Evolutionary conservation across 2,329 filamentous ascomycete species (phyloP).

Genomic region (Cryphonectria nitschkei): DNA sequence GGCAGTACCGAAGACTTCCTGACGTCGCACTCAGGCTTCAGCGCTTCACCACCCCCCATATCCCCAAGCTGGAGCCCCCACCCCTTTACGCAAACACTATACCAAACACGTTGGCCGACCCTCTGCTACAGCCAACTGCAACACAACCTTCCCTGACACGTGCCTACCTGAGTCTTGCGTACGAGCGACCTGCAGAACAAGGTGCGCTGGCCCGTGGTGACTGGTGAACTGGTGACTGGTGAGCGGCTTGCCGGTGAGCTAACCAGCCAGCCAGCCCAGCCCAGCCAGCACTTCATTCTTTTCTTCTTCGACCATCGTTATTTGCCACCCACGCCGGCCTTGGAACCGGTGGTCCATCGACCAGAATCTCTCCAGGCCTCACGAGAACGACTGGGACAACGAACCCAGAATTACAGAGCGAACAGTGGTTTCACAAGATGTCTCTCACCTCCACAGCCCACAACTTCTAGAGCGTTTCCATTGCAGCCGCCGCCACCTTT

Average conservation of each 20-base stretch:
- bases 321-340: neutral
- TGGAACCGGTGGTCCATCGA: neutral
- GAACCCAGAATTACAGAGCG: neutral
- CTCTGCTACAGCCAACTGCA: constrained; percentile 1
- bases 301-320: neutral
- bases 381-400: neutral
- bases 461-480: constrained; percentile 20
- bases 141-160: neutral
- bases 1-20: neutral
- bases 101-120: constrained; percentile 3
- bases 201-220: constrained; percentile 3
- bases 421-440: constrained; percentile 24
- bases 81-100: constrained; percentile 13
- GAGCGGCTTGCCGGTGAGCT: neutral
- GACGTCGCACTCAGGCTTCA: neutral
- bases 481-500: constrained; percentile 14
- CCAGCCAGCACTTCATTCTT: neutral
- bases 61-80: neutral
- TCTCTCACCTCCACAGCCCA: constrained; percentile 19
- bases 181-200: constrained; percentile 4
- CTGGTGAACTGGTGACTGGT: neutral
- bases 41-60: neutral
- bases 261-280: neutral
- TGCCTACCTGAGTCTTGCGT: neutral
- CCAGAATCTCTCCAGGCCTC: neutral